Evolutionary conservation across 1,139 yeast genomes (phyloP), one percentile per base, ranked within the genome.

Genomic region (Eremothecium coryli): DNA sequence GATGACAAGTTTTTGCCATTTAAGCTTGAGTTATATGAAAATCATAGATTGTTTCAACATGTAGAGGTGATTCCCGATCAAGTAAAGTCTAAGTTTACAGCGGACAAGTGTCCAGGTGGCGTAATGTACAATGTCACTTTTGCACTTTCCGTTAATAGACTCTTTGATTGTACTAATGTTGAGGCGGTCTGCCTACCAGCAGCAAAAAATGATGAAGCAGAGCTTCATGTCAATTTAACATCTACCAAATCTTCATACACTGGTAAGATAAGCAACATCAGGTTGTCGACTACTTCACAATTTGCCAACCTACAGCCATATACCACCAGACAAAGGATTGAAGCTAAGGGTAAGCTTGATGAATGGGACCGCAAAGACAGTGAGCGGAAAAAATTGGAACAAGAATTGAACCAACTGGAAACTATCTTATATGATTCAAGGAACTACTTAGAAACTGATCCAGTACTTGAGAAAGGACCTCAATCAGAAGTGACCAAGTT

Each of bases 381-480:
- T 11, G 66, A 62, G 32, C 64, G 73, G 40, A 55, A 62, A 22
- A 58, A 62, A 35, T 54, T 70, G 14, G 76, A 75, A 32, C 70
- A 69, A 37, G 51, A 63, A 21, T 65, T 66, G 45, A 80, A 80
- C 48, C 49, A 61, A 17, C 62, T 79, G 29, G 90, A 80, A 54
- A 66, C 72, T 11, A 58, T 65, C 12, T 60, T 81, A 38, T 80
- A 80, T 52, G 68, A 65, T 33, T 62, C 78, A 21, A 70, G 86
- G 40, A 59, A 68, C 5, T 65, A 58, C 34, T 48, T 78, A 18
- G 77, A 73, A 10, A 70, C 67, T 25, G 66, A 73, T 24, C 70
- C 68, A 25, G 56, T 55, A 2, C 42, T 63, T 5, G 49, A 50
- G 6, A 56, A 56, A 18, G 62, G 61, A 2, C 64, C 67, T 7